Evolutionary conservation across 345 rosid genomes (phyloP).

Genomic region (Lepidium aucheri): DNA sequence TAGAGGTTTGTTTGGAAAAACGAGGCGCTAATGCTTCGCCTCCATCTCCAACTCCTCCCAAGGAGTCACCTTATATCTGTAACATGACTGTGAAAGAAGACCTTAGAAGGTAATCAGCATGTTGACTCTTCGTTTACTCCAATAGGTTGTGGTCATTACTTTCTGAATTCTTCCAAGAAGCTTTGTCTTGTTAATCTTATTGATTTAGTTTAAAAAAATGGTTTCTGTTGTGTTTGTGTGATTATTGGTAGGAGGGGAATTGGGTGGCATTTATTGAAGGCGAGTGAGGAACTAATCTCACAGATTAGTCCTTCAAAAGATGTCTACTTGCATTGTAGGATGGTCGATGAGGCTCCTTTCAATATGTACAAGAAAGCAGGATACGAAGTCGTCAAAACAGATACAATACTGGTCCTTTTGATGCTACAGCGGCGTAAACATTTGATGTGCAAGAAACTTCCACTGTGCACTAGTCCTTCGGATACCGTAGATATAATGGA

Average conservation of each 20-base stretch:
- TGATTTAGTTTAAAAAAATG: background rate
- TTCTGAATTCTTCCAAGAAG: background rate
- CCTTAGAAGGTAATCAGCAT: conserved; percentile 50
- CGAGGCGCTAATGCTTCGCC: conserved; percentile 73
- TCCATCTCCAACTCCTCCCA: conserved; percentile 73
- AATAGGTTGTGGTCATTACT: background rate
- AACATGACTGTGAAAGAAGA: conserved; percentile 76
- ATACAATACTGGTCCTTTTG: conserved; percentile 56
- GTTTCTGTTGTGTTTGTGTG: conserved; percentile 3
- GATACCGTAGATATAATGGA: conserved; percentile 21
- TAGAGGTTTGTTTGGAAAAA: conserved; percentile 73
- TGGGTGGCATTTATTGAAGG: conserved; percentile 93
- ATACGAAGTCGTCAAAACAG: conserved; percentile 58
- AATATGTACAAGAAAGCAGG: conserved; percentile 88
- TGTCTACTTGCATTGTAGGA: conserved; percentile 86
- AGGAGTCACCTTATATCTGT: conserved; percentile 71
- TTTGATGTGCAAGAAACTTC: conserved; percentile 84
- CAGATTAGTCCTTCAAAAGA: conserved; percentile 50
- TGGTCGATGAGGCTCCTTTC: conserved; percentile 83
- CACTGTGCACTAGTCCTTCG: conserved; percentile 12
- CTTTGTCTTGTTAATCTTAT: background rate
- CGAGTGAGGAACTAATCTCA: conserved; percentile 72
- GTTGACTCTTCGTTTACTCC: too few species aligned
- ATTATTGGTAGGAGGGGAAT: conserved; percentile 64
- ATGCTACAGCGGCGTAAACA: conserved; percentile 84